These are phyloP conservation scores for Aspergillus ruber DNA, from an alignment of 2,329 filamentous ascomycete species.

Conservation along the genomic window DNA sequence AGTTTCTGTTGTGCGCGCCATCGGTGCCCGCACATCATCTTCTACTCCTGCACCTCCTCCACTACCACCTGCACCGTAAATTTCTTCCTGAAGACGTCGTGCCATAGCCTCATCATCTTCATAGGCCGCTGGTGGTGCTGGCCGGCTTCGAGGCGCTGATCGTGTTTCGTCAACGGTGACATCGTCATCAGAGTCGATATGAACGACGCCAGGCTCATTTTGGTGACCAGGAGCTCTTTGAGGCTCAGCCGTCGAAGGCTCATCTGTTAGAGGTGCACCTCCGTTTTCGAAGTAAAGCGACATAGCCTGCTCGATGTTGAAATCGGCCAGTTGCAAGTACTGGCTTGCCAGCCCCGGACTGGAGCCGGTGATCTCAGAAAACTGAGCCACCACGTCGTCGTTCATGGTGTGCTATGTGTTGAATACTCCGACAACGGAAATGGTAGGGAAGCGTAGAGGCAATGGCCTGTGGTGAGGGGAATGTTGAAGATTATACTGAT, in stretches of 20 bases:
- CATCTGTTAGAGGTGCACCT: constrained; percentile 54
- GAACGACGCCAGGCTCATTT: constrained; percentile 58
- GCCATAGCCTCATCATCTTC: constrained; percentile 95
- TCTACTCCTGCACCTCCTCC: constrained; percentile 24
- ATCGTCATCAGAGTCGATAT: constrained; percentile 72
- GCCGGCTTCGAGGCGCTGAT: constrained; percentile 22
- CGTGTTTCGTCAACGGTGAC: constrained; percentile 39
- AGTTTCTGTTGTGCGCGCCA: constrained; percentile 85
- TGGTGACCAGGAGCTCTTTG: constrained; percentile 38
- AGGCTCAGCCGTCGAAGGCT: constrained; percentile 26
- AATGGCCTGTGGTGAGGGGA: not conserved
- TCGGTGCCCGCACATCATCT: constrained; percentile 76
- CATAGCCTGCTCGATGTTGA: constrained; percentile 77
- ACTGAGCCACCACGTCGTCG: constrained; percentile 64
- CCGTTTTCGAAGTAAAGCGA: constrained; percentile 86
- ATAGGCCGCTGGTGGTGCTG: constrained; percentile 47
- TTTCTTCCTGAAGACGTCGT: constrained; percentile 80
- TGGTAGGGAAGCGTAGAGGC: not conserved
- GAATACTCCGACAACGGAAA: not conserved
- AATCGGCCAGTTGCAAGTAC: constrained; percentile 79
- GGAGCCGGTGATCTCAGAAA: constrained; percentile 74
- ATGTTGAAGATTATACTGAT: constrained; percentile 1
- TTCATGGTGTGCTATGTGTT: constrained; percentile 49
- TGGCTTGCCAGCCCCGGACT: constrained; percentile 67
- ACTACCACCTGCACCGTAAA: constrained; percentile 57